phyloP scores from a whole-genome alignment of 225 moss, liverwort and hornwort genomes.

The Straminergon stramineum region DNA sequence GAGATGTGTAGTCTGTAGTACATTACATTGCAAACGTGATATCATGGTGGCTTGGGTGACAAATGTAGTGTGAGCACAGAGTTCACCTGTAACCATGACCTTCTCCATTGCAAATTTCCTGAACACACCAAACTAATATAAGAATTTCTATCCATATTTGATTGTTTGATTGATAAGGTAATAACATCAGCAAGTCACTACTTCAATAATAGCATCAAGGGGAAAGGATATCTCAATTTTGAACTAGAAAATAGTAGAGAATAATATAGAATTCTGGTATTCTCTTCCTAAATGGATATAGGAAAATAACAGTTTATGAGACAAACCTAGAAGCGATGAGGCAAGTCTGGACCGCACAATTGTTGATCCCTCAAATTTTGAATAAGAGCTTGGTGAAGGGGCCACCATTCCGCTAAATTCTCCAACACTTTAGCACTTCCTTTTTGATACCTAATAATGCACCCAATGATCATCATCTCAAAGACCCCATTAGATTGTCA shows the following conservation, averaged over 20 bases:
- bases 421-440: slow-evolving; percentile 66
- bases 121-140: slow-evolving; percentile 14
- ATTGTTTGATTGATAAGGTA: not conserved
- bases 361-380: slow-evolving; percentile 18
- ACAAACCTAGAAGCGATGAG: slow-evolving; percentile 42
- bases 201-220: not conserved
- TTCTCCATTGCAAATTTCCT: slow-evolving; percentile 61
- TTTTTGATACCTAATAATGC: slow-evolving; percentile 55
- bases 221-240: not conserved
- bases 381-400: slow-evolving; percentile 31
- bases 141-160: not conserved
- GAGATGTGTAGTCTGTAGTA: not conserved
- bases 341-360: slow-evolving; percentile 39
- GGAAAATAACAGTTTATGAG: not conserved
- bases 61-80: not conserved
- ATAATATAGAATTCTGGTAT: not conserved
- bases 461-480: not conserved
- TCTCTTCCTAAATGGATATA: not conserved
- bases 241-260: not conserved
- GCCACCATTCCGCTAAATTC: slow-evolving; percentile 66
- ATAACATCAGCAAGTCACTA: not conserved
- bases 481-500: not conserved
- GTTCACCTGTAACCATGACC: slow-evolving; percentile 75
- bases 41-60: not conserved
- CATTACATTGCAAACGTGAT: not conserved